Evolutionary conservation across 2,329 filamentous ascomycete species (phyloP).

Genomic region (Pyricularia grisea): DNA sequence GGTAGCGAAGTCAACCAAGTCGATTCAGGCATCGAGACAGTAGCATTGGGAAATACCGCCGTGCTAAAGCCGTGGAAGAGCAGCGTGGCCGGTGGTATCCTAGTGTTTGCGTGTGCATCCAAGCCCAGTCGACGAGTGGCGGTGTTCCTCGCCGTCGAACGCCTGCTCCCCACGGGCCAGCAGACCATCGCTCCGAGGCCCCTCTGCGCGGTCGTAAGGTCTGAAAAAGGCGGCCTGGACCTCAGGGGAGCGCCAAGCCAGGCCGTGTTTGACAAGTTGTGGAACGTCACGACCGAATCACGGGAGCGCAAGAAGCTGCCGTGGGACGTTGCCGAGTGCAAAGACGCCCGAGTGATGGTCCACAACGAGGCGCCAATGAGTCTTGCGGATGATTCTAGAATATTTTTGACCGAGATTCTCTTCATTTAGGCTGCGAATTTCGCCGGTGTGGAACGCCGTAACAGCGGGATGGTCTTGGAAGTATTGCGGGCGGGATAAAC

Average conservation of each 20-base stretch:
- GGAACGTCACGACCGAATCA: background rate
- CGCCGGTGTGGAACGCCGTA: background rate
- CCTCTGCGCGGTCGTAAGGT: background rate
- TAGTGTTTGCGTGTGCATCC: background rate
- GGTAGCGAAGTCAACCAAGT: background rate
- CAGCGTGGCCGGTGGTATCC: conserved; percentile 1
- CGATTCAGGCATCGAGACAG: background rate
- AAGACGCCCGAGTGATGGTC: background rate
- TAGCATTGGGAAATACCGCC: too few species aligned
- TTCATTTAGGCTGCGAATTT: background rate
- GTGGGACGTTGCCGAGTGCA: background rate
- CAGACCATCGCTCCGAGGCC: background rate
- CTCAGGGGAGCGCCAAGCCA: background rate
- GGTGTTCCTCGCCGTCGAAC: conserved; percentile 1
- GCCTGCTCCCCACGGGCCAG: background rate
- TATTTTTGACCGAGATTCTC: conserved; percentile 1
- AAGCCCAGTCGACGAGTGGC: background rate
- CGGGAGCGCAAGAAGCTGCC: background rate
- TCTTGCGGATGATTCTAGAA: conserved; percentile 1
- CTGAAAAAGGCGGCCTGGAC: background rate
- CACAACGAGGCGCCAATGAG: conserved; percentile 5
- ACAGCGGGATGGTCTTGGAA: background rate
- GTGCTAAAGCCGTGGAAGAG: background rate
- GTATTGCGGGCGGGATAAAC: background rate
- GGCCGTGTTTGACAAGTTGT: background rate